Evolutionary conservation across 164 flowering plant species (phyloP), one percentile per base, ranked within the genome.

Genomic region (Echeveria elegans): DNA sequence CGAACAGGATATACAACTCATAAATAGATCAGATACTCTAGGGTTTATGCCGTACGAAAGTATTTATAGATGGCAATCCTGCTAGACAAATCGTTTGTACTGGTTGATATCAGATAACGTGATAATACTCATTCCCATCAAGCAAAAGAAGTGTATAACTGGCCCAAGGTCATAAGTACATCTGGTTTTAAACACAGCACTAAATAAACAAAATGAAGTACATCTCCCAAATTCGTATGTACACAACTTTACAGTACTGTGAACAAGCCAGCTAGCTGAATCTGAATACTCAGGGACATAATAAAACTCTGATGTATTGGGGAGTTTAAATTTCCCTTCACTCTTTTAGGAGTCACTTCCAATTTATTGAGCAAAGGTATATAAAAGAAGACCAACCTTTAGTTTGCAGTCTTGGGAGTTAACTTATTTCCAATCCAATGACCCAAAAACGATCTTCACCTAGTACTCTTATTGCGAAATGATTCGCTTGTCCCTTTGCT

Each of bases 1-100:
- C 59, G 62, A 68, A n/a, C 68, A 41, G 67, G 21, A 36, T 37
- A 18, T 16, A n/a, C 50, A 52, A 28, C 31, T 64, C 23, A 63
- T 9, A 23, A 45, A 5, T 14, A 28, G 43, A 21, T 47, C 1
- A 5, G n/a, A 50, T n/a, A 50, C 56, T 5, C 11, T 19, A 4
- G 28, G 37, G 37, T 3, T 34, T 34, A 7, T 34, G n/a, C n/a
- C n/a, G n/a, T n/a, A n/a, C n/a, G n/a, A n/a, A n/a, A n/a, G n/a
- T n/a, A n/a, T n/a, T n/a, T n/a, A n/a, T n/a, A n/a, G n/a, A n/a
- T n/a, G n/a, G n/a, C n/a, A n/a, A n/a, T n/a, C n/a, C n/a, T n/a
- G n/a, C n/a, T n/a, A n/a, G n/a, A n/a, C n/a, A n/a, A n/a, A n/a
- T n/a, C n/a, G n/a, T n/a, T n/a, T n/a, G n/a, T n/a, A n/a, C n/a